phyloP scores from a whole-genome alignment of 345 rosid species.

The Linum trigynum region DNA sequence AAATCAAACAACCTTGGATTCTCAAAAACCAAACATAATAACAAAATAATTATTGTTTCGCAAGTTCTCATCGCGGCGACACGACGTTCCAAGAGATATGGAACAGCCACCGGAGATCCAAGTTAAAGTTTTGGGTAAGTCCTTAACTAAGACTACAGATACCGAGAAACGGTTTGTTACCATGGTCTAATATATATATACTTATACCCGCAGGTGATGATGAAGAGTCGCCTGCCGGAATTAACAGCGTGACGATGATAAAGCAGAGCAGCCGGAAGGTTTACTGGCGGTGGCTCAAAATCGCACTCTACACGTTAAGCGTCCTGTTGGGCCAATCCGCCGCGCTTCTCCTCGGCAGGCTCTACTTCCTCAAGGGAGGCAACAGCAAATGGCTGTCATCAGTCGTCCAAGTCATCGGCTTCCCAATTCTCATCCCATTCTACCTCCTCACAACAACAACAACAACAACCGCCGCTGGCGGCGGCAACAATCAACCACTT shows the following conservation, averaged over 20 bases:
- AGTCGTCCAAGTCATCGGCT: slow-evolving; percentile 35
- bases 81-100: too few relatives aligned
- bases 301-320: slow-evolving; percentile 24
- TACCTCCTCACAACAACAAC: slow-evolving; percentile 20
- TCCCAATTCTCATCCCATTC: slow-evolving; percentile 42
- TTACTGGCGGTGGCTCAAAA: slow-evolving; percentile 29
- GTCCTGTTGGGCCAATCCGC: slow-evolving; percentile 35
- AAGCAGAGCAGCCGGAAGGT: slow-evolving; percentile 1
- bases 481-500: slow-evolving; percentile 6
- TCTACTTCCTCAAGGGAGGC: slow-evolving; percentile 41
- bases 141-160: too few relatives aligned
- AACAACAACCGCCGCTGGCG: slow-evolving; percentile 9
- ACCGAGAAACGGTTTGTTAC: too few relatives aligned
- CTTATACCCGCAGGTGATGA: too few relatives aligned
- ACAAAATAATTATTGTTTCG: too few relatives aligned
- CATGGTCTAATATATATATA: too few relatives aligned
- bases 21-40: too few relatives aligned
- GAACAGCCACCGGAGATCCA: too few relatives aligned
- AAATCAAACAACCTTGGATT: too few relatives aligned
- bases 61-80: too few relatives aligned
- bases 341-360: slow-evolving; percentile 33
- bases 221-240: not conserved
- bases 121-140: too few relatives aligned
- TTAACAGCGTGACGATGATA: not conserved
- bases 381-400: slow-evolving; percentile 44